A percentile compares a stretch with the other conserved stretches of the same genome.
Evolutionary conservation across 2,329 filamentous ascomycete species (phyloP).

Genomic region (Ceratocystis cubensis): DNA sequence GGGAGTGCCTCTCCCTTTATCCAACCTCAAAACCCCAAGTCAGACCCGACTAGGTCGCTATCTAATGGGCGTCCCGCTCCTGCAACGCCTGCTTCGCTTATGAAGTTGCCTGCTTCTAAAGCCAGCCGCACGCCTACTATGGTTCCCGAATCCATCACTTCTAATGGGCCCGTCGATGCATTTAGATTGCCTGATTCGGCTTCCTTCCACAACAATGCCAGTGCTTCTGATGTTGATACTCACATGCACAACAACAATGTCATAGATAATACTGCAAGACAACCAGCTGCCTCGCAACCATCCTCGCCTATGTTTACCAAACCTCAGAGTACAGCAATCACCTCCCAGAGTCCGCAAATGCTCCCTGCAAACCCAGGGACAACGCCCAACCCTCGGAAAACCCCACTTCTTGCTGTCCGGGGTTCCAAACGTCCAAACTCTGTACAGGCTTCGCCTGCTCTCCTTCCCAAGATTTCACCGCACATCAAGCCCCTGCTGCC

Average conservation of each 20-base stretch:
- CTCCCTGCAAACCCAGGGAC: slow-evolving; percentile 36
- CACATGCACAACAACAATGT: slow-evolving; percentile 26
- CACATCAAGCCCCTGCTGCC: slow-evolving; percentile 86
- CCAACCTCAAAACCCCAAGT: slow-evolving; percentile 36
- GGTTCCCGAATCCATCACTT: background rate
- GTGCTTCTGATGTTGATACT: slow-evolving; percentile 27
- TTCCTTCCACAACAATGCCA: slow-evolving; percentile 28
- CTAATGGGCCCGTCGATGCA: slow-evolving; percentile 21
- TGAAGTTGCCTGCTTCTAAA: slow-evolving; percentile 54
- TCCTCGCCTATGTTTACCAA: slow-evolving; percentile 37
- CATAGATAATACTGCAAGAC: slow-evolving; percentile 26
- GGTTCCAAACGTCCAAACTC: slow-evolving; percentile 56
- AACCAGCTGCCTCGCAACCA: slow-evolving; percentile 32
- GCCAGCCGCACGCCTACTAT: slow-evolving; percentile 23
- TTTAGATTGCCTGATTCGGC: slow-evolving; percentile 63
- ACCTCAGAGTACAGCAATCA: slow-evolving; percentile 35
- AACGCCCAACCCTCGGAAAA: slow-evolving; percentile 35
- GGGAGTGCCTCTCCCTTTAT: slow-evolving; percentile 57
- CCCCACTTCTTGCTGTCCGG: slow-evolving; percentile 44
- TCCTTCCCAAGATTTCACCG: slow-evolving; percentile 81
- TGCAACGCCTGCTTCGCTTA: slow-evolving; percentile 77
- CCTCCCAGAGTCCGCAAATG: slow-evolving; percentile 54
- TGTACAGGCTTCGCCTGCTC: slow-evolving; percentile 69
- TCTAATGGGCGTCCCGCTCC: slow-evolving; percentile 32
- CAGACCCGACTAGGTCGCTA: slow-evolving; percentile 21